Percentiles rank a stretch among this genome's conserved stretches.
These are phyloP conservation scores for Prunus dulcis DNA, from an alignment of 306 rosid species.

Conservation along the genomic window DNA sequence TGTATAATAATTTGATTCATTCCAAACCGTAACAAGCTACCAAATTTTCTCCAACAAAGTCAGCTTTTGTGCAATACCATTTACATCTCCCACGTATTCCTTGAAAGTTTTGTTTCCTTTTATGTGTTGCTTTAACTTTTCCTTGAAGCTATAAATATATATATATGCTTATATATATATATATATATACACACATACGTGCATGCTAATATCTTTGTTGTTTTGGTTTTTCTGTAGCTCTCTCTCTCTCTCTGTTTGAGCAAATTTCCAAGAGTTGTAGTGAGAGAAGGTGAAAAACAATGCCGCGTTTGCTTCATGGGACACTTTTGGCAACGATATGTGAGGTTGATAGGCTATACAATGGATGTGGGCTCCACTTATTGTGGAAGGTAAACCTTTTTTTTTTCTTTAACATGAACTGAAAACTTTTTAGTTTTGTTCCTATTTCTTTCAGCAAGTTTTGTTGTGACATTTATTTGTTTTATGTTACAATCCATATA, in stretches of 20 bases:
- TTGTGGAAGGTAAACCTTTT: slow-evolving; percentile 33
- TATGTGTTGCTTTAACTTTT: background rate
- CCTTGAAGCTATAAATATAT: background rate
- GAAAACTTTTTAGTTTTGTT: background rate
- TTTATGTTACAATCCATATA: background rate
- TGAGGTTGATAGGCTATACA: slow-evolving; percentile 44
- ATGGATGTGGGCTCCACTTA: slow-evolving; percentile 35
- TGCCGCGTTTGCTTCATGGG: slow-evolving; percentile 67
- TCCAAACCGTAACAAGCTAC: background rate
- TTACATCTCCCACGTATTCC: background rate
- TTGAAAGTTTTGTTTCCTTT: slow-evolving; percentile 1
- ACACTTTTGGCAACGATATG: slow-evolving; percentile 48
- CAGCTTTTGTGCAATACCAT: background rate
- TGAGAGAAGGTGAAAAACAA: slow-evolving; percentile 7
- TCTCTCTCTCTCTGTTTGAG: background rate
- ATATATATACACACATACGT: background rate
- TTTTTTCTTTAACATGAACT: background rate
- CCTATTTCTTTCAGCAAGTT: background rate
- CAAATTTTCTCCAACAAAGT: background rate
- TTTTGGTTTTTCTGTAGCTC: background rate
- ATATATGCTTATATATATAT: background rate
- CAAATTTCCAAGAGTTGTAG: background rate
- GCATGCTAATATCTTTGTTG: background rate
- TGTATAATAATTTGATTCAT: background rate
- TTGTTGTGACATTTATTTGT: background rate